Conservation (phyloP, 257 asterid genomes). For the Penstemon newberryi region DNA sequence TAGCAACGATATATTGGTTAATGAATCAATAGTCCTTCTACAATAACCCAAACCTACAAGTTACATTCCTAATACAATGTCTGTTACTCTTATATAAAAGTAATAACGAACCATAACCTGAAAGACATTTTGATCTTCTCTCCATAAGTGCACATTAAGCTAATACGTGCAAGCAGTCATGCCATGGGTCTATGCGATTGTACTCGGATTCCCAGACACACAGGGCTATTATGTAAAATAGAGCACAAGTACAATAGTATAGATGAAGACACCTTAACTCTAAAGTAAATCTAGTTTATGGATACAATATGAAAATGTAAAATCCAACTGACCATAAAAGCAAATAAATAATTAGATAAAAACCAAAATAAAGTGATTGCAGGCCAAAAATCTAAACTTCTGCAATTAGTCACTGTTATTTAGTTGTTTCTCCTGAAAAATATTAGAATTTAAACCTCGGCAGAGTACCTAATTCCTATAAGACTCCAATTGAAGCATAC, state of each 20-base stretch:
- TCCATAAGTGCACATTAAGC: not conserved
- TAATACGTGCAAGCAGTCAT: not conserved
- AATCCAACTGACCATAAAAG: not conserved
- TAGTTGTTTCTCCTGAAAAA: not conserved
- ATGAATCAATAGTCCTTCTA: not conserved
- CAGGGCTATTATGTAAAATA: not conserved
- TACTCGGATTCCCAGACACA: not conserved
- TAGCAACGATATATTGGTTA: not conserved
- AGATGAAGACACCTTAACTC: not conserved
- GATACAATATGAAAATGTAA: not conserved
- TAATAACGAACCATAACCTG: not conserved
- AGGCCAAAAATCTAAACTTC: not conserved
- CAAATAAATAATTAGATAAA: not conserved
- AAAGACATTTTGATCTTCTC: not conserved
- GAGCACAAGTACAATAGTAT: not conserved
- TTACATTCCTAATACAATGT: not conserved
- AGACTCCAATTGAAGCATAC: not conserved
- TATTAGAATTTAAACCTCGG: not conserved
- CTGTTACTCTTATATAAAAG: not conserved
- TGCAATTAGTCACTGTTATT: not conserved
- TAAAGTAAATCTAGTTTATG: not conserved
- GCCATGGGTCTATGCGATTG: not conserved
- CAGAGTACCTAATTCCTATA: not conserved
- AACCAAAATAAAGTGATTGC: not conserved
- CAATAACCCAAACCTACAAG: not conserved